phyloP scores from a whole-genome alignment of 2,329 filamentous ascomycete genomes.

The Sporothrix phasma region DNA sequence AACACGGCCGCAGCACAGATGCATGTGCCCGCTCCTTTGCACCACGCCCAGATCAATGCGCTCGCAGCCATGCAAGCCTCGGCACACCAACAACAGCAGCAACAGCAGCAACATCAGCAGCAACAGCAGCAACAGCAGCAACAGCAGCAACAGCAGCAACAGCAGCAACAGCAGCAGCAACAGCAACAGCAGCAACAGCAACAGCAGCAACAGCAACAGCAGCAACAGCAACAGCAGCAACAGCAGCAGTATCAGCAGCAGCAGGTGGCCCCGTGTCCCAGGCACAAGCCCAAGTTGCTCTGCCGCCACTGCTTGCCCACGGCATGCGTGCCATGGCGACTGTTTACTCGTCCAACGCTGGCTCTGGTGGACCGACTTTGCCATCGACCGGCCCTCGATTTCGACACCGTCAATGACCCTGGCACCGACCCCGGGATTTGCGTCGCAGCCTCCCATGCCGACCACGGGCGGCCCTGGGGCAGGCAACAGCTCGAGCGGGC shows the following conservation, averaged over 20 bases:
- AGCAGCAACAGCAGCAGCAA: neutral
- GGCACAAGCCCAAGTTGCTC: slow-evolving; percentile 40
- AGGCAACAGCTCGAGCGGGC: slow-evolving; percentile 12
- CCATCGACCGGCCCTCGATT: slow-evolving; percentile 27
- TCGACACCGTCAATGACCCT: slow-evolving; percentile 21
- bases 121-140: neutral
- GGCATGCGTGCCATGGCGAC: slow-evolving; percentile 65
- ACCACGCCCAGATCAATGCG: neutral
- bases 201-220: neutral
- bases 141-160: neutral
- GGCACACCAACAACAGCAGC: neutral
- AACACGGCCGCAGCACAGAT: slow-evolving; percentile 36
- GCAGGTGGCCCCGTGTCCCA: slow-evolving; percentile 21
- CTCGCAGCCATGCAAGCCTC: neutral
- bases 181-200: neutral
- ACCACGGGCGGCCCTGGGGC: neutral
- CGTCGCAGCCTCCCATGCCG: slow-evolving; percentile 7
- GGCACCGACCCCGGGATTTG: neutral
- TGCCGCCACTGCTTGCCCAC: slow-evolving; percentile 53
- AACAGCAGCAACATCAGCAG: no score
- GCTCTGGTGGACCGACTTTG: slow-evolving; percentile 24
- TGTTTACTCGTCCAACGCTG: slow-evolving; percentile 52
- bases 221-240: neutral
- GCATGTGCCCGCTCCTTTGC: neutral
- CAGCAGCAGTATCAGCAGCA: neutral